Evolutionary conservation across 1,284 basidiomycete genomes (phyloP).

Genomic region (Sporisorium graminicola): DNA sequence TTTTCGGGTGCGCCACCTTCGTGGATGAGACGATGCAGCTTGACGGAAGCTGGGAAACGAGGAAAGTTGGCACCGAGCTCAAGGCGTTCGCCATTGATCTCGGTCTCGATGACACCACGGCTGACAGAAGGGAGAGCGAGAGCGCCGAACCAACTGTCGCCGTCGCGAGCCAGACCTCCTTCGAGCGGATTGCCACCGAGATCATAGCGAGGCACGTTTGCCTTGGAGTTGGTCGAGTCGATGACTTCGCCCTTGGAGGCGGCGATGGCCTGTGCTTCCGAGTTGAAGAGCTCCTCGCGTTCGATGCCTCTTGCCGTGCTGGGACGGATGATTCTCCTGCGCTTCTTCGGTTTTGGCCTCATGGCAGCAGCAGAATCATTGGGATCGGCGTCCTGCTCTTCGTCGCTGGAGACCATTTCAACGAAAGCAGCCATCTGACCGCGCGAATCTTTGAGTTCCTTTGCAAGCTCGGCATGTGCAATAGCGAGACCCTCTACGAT

Average conservation of each 20-base stretch:
- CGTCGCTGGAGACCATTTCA: constrained; percentile 50
- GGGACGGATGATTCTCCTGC: constrained; percentile 48
- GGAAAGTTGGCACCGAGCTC: constrained; percentile 64
- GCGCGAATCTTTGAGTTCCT: constrained; percentile 53
- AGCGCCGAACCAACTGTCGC: constrained; percentile 65
- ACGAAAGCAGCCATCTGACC: constrained; percentile 43
- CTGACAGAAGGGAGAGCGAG: constrained; percentile 65
- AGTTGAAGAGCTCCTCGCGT: constrained; percentile 60
- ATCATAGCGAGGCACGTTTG: constrained; percentile 39
- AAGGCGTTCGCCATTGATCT: constrained; percentile 64
- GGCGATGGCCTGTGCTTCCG: constrained; percentile 50
- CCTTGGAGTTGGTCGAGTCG: constrained; percentile 34
- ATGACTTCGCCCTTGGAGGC: constrained; percentile 51
- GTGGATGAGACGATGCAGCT: constrained; percentile 61
- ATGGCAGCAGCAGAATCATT: constrained; percentile 18
- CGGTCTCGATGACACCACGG: constrained; percentile 60
- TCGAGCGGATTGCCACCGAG: constrained; percentile 58
- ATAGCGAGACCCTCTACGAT: constrained; percentile 64
- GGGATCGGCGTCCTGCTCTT: constrained; percentile 36
- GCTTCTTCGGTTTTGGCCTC: constrained; percentile 43
- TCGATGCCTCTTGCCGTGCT: constrained; percentile 57
- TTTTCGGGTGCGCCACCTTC: constrained; percentile 64
- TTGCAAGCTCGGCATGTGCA: constrained; percentile 59
- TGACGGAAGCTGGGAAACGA: constrained; percentile 61
- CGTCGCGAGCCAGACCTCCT: constrained; percentile 62